These are phyloP conservation scores for Neonectria hederae DNA, from an alignment of 2,329 filamentous ascomycete genomes.

Conservation along the genomic window DNA sequence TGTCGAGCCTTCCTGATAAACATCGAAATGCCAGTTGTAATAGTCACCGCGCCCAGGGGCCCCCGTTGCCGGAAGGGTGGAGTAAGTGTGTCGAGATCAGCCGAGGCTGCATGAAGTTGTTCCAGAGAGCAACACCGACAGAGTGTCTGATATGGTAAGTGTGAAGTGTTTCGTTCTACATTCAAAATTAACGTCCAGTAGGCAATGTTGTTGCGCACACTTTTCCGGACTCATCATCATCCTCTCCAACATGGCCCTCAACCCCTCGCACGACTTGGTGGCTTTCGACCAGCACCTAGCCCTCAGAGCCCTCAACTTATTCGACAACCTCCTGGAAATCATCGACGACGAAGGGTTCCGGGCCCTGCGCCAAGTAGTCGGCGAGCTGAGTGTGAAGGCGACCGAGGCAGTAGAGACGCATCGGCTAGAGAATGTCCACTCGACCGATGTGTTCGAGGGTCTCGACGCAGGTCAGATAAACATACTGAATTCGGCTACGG, in stretches of 20 bases:
- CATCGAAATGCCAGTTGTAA: not conserved
- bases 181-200: constrained; percentile 15
- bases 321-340: constrained; percentile 39
- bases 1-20: constrained; percentile 15
- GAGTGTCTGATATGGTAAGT: constrained; percentile 48
- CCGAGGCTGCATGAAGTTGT: constrained; percentile 47
- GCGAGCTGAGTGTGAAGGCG: constrained; percentile 35
- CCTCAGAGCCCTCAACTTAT: constrained; percentile 40
- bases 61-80: constrained; percentile 45
- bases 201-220: constrained; percentile 45
- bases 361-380: constrained; percentile 23
- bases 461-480: not conserved
- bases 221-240: constrained; percentile 48
- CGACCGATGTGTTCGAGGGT: constrained; percentile 9
- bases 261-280: constrained; percentile 40
- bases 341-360: constrained; percentile 32
- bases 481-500: not conserved
- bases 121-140: constrained; percentile 41
- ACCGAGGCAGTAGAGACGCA: constrained; percentile 27
- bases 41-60: constrained; percentile 12
- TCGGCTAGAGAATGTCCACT: not conserved
- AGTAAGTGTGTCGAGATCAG: constrained; percentile 46
- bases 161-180: rapidly evolving
- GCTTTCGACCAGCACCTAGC: constrained; percentile 43
- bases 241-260: constrained; percentile 45